Evolutionary conservation across 352 stramenopile species (phyloP).

Genomic region (Blastocystis sp.): DNA sequence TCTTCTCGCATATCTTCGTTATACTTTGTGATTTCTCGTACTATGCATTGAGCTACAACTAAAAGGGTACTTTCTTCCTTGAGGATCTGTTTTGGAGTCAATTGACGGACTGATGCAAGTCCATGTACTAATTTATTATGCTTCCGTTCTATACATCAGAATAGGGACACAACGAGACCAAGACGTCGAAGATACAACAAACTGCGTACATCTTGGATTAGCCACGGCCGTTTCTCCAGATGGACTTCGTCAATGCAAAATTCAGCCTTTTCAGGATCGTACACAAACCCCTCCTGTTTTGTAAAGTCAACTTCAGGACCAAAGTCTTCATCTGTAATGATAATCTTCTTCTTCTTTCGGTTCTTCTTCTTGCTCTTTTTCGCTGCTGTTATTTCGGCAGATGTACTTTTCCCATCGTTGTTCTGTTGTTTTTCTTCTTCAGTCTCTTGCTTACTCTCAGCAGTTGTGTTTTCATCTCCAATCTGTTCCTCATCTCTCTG

Average conservation of each 20-base stretch:
- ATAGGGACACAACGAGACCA: background rate
- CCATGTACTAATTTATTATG: conserved; percentile 50
- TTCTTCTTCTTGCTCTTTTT: background rate
- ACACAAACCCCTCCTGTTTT: conserved; percentile 32
- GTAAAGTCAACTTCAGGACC: conserved; percentile 36
- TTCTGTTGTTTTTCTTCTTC: background rate
- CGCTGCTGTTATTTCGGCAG: background rate
- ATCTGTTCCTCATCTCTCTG: background rate
- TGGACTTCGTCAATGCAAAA: conserved; percentile 6
- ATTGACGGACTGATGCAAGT: conserved; percentile 8
- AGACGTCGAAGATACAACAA: conserved; percentile 26
- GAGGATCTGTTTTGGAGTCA: conserved; percentile 48
- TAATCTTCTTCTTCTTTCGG: background rate
- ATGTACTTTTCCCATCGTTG: background rate
- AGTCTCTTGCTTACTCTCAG: background rate
- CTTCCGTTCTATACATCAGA: background rate
- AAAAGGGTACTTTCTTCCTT: conserved; percentile 15
- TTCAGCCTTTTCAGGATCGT: conserved; percentile 41
- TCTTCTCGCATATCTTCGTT: conserved; percentile 50
- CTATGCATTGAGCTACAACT: background rate
- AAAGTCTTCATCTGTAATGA: conserved; percentile 53
- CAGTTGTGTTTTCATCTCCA: background rate
- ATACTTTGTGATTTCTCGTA: conserved; percentile 56
- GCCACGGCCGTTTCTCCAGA: conserved; percentile 13
- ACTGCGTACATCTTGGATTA: conserved; percentile 33